Conservation (phyloP, 2,329 filamentous ascomycete species). For the Metarhizium album region DNA sequence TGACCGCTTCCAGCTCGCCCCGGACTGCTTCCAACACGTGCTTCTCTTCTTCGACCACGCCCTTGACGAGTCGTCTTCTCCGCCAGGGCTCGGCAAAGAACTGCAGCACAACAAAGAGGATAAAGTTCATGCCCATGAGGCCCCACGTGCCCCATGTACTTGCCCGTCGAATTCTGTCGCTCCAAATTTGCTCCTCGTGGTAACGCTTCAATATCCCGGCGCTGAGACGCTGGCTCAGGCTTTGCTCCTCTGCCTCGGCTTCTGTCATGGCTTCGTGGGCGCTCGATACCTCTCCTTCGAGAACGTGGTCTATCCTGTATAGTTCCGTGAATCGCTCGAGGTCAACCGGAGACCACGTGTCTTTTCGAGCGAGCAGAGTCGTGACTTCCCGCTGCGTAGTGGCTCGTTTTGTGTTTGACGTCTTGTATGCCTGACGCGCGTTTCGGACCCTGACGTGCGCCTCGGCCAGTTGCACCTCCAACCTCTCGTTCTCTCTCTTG, state of each 20-base stretch:
- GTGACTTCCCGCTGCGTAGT: slow-evolving; percentile 92
- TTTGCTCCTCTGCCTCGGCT: slow-evolving; percentile 72
- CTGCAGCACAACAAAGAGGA: slow-evolving; percentile 78
- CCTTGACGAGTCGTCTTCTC: slow-evolving; percentile 65
- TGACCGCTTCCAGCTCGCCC: slow-evolving; percentile 27
- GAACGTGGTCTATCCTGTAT: slow-evolving; percentile 84
- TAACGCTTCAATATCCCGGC: slow-evolving; percentile 81
- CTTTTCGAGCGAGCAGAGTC: slow-evolving; percentile 83
- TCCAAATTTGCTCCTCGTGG: slow-evolving; percentile 99
- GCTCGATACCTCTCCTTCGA: slow-evolving; percentile 71
- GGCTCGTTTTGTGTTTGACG: slow-evolving; percentile 75
- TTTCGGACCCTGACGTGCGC: slow-evolving; percentile 57
- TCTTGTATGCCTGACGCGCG: slow-evolving; percentile 67
- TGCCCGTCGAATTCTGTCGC: slow-evolving; percentile 89
- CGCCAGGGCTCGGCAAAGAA: slow-evolving; percentile 92
- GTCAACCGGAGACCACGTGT: slow-evolving; percentile 77
- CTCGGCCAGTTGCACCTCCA: slow-evolving; percentile 46
- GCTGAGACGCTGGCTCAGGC: slow-evolving; percentile 63
- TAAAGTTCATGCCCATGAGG: slow-evolving; percentile 90
- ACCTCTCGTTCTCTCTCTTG: slow-evolving; percentile 63
- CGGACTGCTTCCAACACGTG: slow-evolving; percentile 39
- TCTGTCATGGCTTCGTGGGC: slow-evolving; percentile 62
- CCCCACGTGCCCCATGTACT: slow-evolving; percentile 98
- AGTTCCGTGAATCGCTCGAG: slow-evolving; percentile 90
- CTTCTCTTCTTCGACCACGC: slow-evolving; percentile 71